Conservation (phyloP, 2,329 filamentous ascomycete species). For the Alternaria sp. region DNA sequence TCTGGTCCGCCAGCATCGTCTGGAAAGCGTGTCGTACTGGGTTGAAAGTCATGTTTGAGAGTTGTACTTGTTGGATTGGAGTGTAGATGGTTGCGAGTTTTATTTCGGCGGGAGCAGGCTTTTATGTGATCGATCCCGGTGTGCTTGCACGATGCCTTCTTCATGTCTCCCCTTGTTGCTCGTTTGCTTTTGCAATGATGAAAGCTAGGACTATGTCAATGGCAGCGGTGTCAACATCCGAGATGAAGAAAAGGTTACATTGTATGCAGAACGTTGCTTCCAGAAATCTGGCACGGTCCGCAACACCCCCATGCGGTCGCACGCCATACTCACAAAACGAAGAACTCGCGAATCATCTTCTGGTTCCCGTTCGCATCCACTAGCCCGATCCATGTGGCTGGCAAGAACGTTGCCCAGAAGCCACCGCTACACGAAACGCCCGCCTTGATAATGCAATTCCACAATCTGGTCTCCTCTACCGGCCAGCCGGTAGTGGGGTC, state of each 20-base stretch:
- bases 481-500: conserved; percentile 29
- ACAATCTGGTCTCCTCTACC: conserved; percentile 18
- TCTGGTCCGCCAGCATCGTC: background rate
- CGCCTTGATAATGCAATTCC: conserved; percentile 21
- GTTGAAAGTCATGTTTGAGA: background rate
- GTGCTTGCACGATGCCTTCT: background rate
- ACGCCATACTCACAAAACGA: background rate
- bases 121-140: background rate
- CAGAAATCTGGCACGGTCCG: too few relatives aligned
- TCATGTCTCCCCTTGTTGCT: background rate
- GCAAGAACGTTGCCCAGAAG: conserved; percentile 19
- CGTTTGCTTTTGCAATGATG: background rate
- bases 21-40: background rate
- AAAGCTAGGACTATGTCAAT: background rate
- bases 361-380: conserved; percentile 6
- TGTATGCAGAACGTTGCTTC: too few relatives aligned
- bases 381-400: background rate
- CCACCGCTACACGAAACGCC: too few relatives aligned
- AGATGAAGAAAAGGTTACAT: too few relatives aligned
- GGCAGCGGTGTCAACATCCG: too few relatives aligned
- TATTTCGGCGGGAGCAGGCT: background rate
- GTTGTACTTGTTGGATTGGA: background rate
- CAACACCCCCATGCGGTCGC: background rate
- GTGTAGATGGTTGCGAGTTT: background rate
- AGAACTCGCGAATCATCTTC: conserved; percentile 18